These are phyloP conservation scores for Pythium angustatum DNA, from an alignment of 352 stramenopile species.

Conservation along the genomic window DNA sequence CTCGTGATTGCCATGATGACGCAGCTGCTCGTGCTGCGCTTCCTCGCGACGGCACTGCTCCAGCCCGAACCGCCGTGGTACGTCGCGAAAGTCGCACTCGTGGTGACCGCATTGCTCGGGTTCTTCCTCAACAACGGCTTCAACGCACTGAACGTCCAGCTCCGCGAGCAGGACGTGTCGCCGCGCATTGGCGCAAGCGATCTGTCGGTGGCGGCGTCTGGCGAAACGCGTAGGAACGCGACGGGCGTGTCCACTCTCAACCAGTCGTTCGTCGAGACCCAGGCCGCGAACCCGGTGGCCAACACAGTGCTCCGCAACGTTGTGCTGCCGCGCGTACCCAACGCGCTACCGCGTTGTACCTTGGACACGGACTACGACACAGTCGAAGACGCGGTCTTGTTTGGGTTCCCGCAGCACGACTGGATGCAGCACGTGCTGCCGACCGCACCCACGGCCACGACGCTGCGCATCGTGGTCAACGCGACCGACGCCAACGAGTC, in stretches of 20 bases:
- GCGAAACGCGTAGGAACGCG: neutral
- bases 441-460: neutral
- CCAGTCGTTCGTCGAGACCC: conserved; percentile 1
- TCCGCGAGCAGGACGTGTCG: neutral
- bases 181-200: neutral
- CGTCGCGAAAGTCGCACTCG: neutral
- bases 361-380: neutral
- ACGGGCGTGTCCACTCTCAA: neutral
- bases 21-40: conserved; percentile 7
- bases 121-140: conserved; percentile 5
- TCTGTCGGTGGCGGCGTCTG: neutral
- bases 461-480: neutral
- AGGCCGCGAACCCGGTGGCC: neutral
- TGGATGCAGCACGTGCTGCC: conserved; percentile 9
- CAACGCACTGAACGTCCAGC: conserved; percentile 11
- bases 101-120: neutral
- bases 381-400: neutral
- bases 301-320: conserved; percentile 14
- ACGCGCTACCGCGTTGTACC: neutral
- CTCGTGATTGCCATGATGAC: neutral
- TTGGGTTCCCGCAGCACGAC: neutral
- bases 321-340: neutral
- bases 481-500: neutral
- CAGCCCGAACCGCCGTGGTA: neutral
- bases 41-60: conserved; percentile 1